Evolutionary conservation across 2,329 filamentous ascomycete species (phyloP).

Genomic region (Phyllosticta citrichinensis): DNA sequence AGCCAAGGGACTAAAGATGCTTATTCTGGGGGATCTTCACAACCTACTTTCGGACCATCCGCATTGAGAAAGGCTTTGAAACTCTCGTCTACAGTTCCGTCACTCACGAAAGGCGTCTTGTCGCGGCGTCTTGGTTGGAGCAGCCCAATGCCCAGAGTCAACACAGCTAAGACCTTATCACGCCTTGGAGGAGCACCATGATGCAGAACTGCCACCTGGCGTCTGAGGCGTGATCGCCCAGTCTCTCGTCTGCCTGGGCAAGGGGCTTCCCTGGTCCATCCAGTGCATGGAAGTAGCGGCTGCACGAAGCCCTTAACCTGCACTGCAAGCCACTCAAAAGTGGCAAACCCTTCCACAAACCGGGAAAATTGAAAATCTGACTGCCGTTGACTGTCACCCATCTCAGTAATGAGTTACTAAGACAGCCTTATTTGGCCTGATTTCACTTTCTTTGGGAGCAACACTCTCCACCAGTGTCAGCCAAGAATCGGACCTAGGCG

Average conservation of each 20-base stretch:
- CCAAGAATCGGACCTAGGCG: neutral
- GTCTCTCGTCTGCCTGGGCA: neutral
- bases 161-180: neutral
- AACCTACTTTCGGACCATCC: neutral
- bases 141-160: neutral
- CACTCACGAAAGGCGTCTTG: neutral
- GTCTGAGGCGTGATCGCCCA: neutral
- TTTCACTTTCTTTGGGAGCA: neutral
- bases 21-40: neutral
- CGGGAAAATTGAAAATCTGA: neutral
- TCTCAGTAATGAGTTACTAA: neutral
- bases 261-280: neutral
- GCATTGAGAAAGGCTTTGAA: neutral
- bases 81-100: neutral
- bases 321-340: neutral
- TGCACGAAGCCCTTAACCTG: neutral
- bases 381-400: neutral
- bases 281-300: neutral
- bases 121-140: neutral
- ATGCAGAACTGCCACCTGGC: neutral
- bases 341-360: neutral
- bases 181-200: neutral
- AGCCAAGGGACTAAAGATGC: neutral
- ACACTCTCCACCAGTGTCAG: neutral
- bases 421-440: neutral